Evolutionary conservation across 495 filamentous ascomycete genomes (phyloP), one percentile per base, ranked within the genome.

Genomic region (Thermothielavioides terrestris): DNA sequence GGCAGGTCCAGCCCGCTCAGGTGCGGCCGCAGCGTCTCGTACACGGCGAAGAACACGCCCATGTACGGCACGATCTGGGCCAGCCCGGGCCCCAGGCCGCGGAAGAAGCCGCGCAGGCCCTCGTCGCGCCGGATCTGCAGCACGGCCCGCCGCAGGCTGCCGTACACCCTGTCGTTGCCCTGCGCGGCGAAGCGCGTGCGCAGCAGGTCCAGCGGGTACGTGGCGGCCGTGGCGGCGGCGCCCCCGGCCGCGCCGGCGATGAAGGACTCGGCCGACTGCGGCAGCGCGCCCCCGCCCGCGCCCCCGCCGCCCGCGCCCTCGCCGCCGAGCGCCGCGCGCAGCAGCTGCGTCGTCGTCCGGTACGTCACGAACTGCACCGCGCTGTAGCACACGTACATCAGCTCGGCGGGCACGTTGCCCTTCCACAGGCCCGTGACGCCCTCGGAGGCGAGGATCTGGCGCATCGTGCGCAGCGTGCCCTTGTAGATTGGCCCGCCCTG

Each of bases 151-250:
- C 69, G 43, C 11, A 98, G 70, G 3, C 79, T 85, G 7, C 67
- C 41, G 68, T 98, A 97, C 3, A 97, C 77, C 35, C 75, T 80
- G 32, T 91, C 82, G n/a, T 76, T 78, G 21, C 92, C 94, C 65
- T 95, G 90, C 0, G 94, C 94, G 6, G 92, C 92, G 68, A 98
- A 98, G 2, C 92, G 82, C 26, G 92, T 98, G 39, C 92, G 83
- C 4, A 98, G 79, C 5, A 98, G 76, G 69, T 98, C 92, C 22
- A 97, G 78, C 9, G 92, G 92, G 70, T 97, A 97, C 28, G 94
- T 97, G 5, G 74, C 68, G 8, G 80, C 81, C 0, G 94, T 97
- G 20, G 94, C 88, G 23, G 79, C 62, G 8, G 80, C 88, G 43
- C 92, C 92, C 6, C 86, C 89, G 6, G 74, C 58, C 4, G 89